These are phyloP conservation scores for Halenospora varia DNA, from an alignment of 495 filamentous ascomycete species.

Conservation along the genomic window DNA sequence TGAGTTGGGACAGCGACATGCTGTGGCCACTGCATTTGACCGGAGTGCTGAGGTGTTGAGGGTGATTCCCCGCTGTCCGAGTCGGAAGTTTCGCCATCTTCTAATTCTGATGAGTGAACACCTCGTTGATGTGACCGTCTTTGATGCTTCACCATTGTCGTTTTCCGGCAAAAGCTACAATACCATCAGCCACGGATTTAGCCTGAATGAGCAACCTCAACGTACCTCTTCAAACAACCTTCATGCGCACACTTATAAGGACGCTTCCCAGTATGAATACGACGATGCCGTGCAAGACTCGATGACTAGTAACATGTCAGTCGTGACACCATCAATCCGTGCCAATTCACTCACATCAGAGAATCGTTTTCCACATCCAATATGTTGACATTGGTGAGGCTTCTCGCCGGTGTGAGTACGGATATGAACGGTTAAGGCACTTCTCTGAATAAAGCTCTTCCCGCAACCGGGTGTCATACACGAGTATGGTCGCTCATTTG, in stretches of 20 bases:
- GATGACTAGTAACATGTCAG: constrained; percentile 65
- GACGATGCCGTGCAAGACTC: constrained; percentile 78
- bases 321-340: constrained; percentile 2
- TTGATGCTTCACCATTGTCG: constrained; percentile 82
- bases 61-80: constrained; percentile 46
- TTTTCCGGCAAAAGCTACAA: constrained; percentile 79
- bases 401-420: constrained; percentile 89
- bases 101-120: constrained; percentile 44
- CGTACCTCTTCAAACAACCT: constrained; percentile 76
- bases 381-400: constrained; percentile 76
- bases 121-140: constrained; percentile 64
- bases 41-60: constrained; percentile 41
- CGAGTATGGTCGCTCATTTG: constrained; percentile 79
- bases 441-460: constrained; percentile 88
- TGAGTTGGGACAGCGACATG: constrained; percentile 10
- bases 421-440: constrained; percentile 81
- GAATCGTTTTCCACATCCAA: constrained; percentile 79
- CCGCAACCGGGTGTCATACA: constrained; percentile 68
- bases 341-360: constrained; percentile 65
- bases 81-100: constrained; percentile 54
- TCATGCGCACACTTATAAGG: constrained; percentile 79
- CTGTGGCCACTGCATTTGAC: constrained; percentile 33
- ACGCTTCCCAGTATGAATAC: constrained; percentile 81
- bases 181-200: constrained; percentile 8
- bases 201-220: constrained; percentile 13